Conservation (phyloP, 225 moss, liverwort and hornwort genomes). For the Marchantia polymorpha region DNA sequence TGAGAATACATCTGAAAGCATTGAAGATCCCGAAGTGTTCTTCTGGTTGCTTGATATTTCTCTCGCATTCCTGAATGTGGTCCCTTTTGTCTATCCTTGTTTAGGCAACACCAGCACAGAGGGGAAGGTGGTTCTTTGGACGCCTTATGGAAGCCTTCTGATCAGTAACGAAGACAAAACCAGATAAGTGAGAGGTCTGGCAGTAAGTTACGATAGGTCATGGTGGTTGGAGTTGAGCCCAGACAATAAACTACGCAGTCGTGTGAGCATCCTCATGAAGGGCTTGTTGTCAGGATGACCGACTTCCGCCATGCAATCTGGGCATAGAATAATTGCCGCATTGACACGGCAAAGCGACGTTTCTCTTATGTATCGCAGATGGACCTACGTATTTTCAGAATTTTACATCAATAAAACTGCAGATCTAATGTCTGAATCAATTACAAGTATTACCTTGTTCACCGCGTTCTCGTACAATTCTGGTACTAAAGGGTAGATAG, state of each 20-base stretch:
- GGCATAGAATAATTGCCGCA: conserved; percentile 2
- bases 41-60: conserved; percentile 5
- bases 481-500: neutral
- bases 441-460: neutral
- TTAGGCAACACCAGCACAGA: neutral
- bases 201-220: neutral
- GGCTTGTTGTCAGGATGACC: no score
- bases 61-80: neutral
- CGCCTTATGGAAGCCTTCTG: neutral
- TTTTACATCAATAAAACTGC: conserved; percentile 7
- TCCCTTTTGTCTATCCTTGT: neutral
- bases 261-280: neutral
- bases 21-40: neutral
- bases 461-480: neutral
- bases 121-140: neutral
- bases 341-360: neutral
- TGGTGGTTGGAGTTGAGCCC: neutral
- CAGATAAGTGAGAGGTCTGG: neutral
- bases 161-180: neutral
- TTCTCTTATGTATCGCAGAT: neutral
- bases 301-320: neutral
- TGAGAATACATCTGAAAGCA: no score
- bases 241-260: neutral
- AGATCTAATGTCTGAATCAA: neutral
- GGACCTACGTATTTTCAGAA: neutral